These are phyloP conservation scores for Oxytropis ochrocephala DNA, from an alignment of 306 rosid genomes.

Conservation along the genomic window DNA sequence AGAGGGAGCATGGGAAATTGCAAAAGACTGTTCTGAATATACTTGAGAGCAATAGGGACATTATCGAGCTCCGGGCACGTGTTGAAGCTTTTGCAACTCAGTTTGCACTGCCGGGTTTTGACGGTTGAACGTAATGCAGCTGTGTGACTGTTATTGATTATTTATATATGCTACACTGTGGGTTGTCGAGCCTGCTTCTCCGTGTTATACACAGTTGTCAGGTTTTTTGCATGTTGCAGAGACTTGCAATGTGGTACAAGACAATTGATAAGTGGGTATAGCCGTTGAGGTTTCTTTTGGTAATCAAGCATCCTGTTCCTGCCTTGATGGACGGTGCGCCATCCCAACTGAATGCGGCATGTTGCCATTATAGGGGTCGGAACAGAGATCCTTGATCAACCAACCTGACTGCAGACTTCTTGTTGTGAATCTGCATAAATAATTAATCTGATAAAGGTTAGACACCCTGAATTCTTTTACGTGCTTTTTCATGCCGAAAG, in stretches of 20 bases:
- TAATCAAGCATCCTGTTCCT: conserved; percentile 29
- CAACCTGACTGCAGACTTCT: conserved; percentile 19
- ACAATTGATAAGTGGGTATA: conserved; percentile 11
- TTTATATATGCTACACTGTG: conserved; percentile 16
- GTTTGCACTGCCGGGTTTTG: conserved; percentile 89
- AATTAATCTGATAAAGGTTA: conserved; percentile 29
- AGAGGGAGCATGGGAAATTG: conserved; percentile 65
- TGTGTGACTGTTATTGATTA: conserved; percentile 11
- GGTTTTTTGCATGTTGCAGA: conserved; percentile 18
- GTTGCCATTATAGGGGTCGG: conserved; percentile 21
- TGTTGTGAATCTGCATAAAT: conserved; percentile 27
- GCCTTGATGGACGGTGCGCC: conserved; percentile 14
- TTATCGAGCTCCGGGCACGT: conserved; percentile 59
- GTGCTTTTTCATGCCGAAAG: conserved; percentile 27
- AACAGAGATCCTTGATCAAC: conserved; percentile 31
- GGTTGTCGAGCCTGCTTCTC: conserved; percentile 2
- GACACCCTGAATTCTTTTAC: conserved; percentile 27
- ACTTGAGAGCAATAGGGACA: conserved; percentile 62
- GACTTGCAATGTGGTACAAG: conserved; percentile 18
- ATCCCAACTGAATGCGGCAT: conserved; percentile 19
- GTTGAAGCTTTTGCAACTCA: conserved; percentile 82
- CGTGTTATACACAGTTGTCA: conserved; percentile 9
- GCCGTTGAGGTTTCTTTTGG: conserved; percentile 22
- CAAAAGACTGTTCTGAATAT: conserved; percentile 44
- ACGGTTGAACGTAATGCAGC: conserved; percentile 35